Percentiles rank a stretch among this genome's conserved stretches.
Evolutionary conservation across 2,329 filamentous ascomycete species (phyloP).

Genomic region (Pestalotiopsis sp.): DNA sequence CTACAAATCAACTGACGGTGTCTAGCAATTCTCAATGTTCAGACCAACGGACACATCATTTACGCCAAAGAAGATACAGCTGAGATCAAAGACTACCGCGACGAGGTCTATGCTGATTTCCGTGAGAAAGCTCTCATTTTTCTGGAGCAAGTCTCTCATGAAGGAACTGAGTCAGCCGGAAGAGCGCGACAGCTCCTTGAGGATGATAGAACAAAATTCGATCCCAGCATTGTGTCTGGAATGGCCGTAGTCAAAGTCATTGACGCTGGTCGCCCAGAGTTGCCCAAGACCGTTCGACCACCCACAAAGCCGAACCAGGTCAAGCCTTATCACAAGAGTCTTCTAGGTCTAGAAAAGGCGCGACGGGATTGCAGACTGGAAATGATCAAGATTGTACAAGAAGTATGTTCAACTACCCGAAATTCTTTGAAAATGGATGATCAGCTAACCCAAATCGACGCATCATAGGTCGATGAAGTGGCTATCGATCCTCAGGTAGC

Average conservation of each 20-base stretch:
- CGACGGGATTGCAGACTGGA: neutral
- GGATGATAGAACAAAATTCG: neutral
- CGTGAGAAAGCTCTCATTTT: neutral
- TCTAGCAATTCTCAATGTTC: neutral
- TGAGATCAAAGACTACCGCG: neutral
- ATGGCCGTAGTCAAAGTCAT: neutral
- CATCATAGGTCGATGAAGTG: neutral
- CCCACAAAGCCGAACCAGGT: neutral
- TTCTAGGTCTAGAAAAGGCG: neutral
- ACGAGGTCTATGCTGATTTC: neutral
- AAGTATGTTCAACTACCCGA: neutral
- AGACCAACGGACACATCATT: neutral
- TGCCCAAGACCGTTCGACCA: neutral
- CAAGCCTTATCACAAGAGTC: neutral
- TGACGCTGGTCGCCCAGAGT: neutral
- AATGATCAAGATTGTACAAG: neutral
- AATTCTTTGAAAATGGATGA: neutral
- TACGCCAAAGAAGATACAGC: neutral
- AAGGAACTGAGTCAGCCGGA: neutral
- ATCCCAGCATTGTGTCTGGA: neutral
- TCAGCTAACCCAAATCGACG: neutral
- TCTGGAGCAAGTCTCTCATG: neutral
- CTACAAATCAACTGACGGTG: neutral
- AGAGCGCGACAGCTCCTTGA: neutral
- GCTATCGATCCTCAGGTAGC: neutral